Conservation (phyloP, 495 filamentous ascomycete species). For the Bacidia gigantensis region DNA sequence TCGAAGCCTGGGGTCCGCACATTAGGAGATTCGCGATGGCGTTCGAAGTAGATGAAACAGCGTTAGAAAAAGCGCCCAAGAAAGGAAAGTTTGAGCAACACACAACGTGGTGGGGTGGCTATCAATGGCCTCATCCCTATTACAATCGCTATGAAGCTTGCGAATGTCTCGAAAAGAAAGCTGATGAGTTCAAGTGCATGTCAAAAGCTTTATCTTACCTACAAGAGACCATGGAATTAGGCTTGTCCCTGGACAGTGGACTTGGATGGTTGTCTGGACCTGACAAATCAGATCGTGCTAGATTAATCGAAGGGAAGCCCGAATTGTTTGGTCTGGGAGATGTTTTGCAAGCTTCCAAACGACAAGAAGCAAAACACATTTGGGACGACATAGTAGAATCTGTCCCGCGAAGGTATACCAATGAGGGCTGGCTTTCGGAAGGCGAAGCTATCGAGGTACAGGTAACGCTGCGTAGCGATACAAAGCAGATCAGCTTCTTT, state of each 20-base stretch:
- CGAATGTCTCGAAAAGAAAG: slow-evolving; percentile 34
- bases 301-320: slow-evolving; percentile 12
- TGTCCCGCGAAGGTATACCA: not conserved
- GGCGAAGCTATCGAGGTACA: not conserved
- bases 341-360: not conserved
- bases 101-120: slow-evolving; percentile 37
- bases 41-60: slow-evolving; percentile 36
- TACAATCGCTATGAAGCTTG: slow-evolving; percentile 36
- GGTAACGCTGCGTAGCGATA: not conserved
- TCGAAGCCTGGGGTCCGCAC: slow-evolving; percentile 33
- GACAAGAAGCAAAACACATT: not conserved
- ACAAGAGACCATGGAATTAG: slow-evolving; percentile 32
- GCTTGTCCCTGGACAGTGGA: slow-evolving; percentile 40
- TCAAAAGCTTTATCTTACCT: slow-evolving; percentile 32
- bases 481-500: not conserved
- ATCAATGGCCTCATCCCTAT: slow-evolving; percentile 35
- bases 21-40: slow-evolving; percentile 40
- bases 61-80: slow-evolving; percentile 9
- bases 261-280: slow-evolving; percentile 40
- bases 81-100: slow-evolving; percentile 28
- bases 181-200: slow-evolving; percentile 39
- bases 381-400: slow-evolving; percentile 7
- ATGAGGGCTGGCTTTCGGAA: not conserved
- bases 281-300: slow-evolving; percentile 22
- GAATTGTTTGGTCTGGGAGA: slow-evolving; percentile 13